These are phyloP conservation scores for Chaetomium globosum DNA, from an alignment of 2,329 filamentous ascomycete species.

Conservation along the genomic window DNA sequence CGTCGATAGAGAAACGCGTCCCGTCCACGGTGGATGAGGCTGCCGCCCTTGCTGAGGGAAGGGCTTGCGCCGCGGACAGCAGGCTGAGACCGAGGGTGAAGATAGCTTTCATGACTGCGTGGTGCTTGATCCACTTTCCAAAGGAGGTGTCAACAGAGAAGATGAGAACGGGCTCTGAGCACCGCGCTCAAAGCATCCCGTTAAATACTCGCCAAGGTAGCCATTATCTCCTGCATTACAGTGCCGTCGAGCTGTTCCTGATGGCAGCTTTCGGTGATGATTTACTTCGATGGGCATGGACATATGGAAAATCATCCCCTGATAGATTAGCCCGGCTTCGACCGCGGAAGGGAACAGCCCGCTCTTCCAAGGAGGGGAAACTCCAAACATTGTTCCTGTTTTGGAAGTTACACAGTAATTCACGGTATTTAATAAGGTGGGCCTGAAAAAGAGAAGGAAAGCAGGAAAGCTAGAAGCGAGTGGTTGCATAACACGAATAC, in stretches of 20 bases:
- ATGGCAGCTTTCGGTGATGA: constrained; percentile 14
- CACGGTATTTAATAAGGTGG: neutral
- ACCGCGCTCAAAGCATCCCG: neutral
- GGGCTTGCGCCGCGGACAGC: constrained; percentile 29
- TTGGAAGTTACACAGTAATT: neutral
- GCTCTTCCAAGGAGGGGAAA: constrained; percentile 26
- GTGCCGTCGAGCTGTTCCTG: neutral
- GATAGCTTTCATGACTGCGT: constrained; percentile 28
- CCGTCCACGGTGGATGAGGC: constrained; percentile 33
- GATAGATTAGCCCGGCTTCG: constrained; percentile 30
- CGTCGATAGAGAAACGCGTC: constrained; percentile 47
- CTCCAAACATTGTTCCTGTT: constrained; percentile 27
- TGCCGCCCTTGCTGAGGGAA: constrained; percentile 21
- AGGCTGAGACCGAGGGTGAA: constrained; percentile 28
- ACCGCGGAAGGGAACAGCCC: constrained; percentile 34
- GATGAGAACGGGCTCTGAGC: neutral
- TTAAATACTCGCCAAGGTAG: constrained; percentile 13
- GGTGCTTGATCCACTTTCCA: neutral
- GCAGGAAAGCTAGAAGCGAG: neutral
- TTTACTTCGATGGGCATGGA: constrained; percentile 7
- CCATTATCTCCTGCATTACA: neutral
- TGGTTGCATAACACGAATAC: neutral
- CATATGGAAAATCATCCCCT: constrained; percentile 17
- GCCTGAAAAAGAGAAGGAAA: neutral
- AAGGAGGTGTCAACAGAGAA: neutral